These are phyloP conservation scores for Paracoccidioides brasiliensis DNA, from an alignment of 2,329 filamentous ascomycete genomes.

Conservation along the genomic window DNA sequence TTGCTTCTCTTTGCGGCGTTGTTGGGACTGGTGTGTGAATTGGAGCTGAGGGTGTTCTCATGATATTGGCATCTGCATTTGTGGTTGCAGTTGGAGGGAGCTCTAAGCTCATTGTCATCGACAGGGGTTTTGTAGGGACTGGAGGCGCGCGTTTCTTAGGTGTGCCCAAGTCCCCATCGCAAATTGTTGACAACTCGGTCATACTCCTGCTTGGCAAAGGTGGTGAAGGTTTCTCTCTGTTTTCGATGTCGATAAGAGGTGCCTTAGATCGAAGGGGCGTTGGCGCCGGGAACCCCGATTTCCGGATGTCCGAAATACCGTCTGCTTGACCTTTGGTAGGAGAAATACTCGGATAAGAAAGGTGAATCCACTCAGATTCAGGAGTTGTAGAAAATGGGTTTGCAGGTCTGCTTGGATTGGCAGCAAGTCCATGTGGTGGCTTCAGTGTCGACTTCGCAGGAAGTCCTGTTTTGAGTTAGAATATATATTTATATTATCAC, in stretches of 20 bases:
- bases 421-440: conserved; percentile 50
- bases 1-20: not conserved
- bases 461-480: conserved; percentile 37
- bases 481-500: conserved; percentile 9
- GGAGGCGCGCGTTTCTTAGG: conserved; percentile 5
- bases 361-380: conserved; percentile 69
- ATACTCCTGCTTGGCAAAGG: not conserved
- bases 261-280: not conserved
- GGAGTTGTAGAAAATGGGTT: conserved; percentile 68
- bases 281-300: not conserved
- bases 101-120: conserved; percentile 2
- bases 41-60: not conserved
- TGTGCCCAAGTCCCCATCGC: not conserved
- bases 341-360: conserved; percentile 8
- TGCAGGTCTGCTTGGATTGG: conserved; percentile 60
- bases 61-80: not conserved
- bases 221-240: not conserved
- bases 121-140: conserved; percentile 2
- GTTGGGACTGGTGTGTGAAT: not conserved
- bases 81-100: not conserved
- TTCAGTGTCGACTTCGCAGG: conserved; percentile 61
- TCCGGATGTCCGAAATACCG: not conserved
- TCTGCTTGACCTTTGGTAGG: conserved; percentile 9
- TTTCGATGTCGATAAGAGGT: not conserved
- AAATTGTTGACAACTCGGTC: not conserved